Conservation (phyloP, 495 filamentous ascomycete species). For the Aspergillus sclerotiicarbonarius region DNA sequence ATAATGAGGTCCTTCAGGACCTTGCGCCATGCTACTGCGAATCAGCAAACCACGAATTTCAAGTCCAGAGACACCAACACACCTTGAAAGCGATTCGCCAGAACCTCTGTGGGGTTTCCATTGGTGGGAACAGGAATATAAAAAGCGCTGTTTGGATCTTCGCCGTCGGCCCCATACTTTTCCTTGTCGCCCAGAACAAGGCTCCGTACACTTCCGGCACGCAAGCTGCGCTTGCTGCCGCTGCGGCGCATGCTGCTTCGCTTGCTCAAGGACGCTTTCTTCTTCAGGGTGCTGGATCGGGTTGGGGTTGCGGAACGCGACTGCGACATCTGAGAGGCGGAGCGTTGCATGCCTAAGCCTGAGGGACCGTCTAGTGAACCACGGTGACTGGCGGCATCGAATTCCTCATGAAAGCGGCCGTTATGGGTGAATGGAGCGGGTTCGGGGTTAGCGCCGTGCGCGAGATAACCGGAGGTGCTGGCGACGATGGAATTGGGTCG, state of each 20-base stretch:
- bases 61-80: slow-evolving; percentile 26
- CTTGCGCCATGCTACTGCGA: slow-evolving; percentile 79
- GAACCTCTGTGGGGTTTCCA: slow-evolving; percentile 82
- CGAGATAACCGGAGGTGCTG: slow-evolving; percentile 34
- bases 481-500: slow-evolving; percentile 41
- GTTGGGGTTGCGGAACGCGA: slow-evolving; percentile 55
- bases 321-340: slow-evolving; percentile 53
- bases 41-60: slow-evolving; percentile 17
- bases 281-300: slow-evolving; percentile 77
- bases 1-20: slow-evolving; percentile 90
- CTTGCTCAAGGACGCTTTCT: slow-evolving; percentile 74
- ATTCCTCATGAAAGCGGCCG: slow-evolving; percentile 66
- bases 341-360: slow-evolving; percentile 41
- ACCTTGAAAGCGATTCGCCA: slow-evolving; percentile 91
- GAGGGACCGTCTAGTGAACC: slow-evolving; percentile 57
- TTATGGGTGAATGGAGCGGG: slow-evolving; percentile 46
- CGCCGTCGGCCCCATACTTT: slow-evolving; percentile 55
- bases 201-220: slow-evolving; percentile 78
- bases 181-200: slow-evolving; percentile 60
- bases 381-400: slow-evolving; percentile 64
- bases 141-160: slow-evolving; percentile 79
- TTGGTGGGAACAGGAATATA: slow-evolving; percentile 83
- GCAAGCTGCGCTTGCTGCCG: slow-evolving; percentile 70
- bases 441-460: slow-evolving; percentile 38
- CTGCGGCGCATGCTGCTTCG: slow-evolving; percentile 74